phyloP scores from a whole-genome alignment of 306 rosid species.

The Vigna nakashimae region DNA sequence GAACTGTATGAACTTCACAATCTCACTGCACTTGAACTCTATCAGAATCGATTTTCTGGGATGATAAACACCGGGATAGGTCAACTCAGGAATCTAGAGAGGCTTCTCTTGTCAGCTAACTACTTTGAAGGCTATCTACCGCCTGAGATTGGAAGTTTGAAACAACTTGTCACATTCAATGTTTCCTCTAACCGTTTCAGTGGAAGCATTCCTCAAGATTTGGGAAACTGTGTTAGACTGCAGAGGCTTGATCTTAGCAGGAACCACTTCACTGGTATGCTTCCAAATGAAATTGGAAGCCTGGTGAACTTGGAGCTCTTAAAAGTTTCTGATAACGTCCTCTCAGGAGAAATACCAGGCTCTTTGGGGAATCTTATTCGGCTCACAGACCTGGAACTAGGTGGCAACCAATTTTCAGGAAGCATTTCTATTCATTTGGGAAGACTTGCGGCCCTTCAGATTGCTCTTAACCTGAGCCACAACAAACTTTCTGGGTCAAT shows the following conservation, averaged over 20 bases:
- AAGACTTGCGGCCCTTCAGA: conserved; percentile 65
- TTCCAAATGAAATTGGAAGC: conserved; percentile 66
- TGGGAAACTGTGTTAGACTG: conserved; percentile 67
- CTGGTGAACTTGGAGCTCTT: conserved; percentile 78
- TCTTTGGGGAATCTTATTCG: conserved; percentile 63
- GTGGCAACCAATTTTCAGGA: conserved; percentile 76
- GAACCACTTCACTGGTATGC: conserved; percentile 61
- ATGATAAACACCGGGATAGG: conserved; percentile 62
- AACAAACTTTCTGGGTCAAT: conserved; percentile 71
- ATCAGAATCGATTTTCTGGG: conserved; percentile 65
- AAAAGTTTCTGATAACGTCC: conserved; percentile 70
- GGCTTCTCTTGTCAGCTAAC: conserved; percentile 74
- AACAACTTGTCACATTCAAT: conserved; percentile 68
- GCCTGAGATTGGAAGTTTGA: conserved; percentile 65
- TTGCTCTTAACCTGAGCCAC: conserved; percentile 72
- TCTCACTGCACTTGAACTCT: conserved; percentile 74
- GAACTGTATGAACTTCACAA: conserved; percentile 67
- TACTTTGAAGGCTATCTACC: conserved; percentile 67
- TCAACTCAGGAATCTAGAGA: conserved; percentile 56
- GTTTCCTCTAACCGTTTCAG: conserved; percentile 65
- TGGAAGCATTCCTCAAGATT: conserved; percentile 67
- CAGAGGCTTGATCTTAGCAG: conserved; percentile 86
- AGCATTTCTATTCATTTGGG: conserved; percentile 67
- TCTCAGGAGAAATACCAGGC: conserved; percentile 67
- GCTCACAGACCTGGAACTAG: conserved; percentile 69